Evolutionary conservation across 2,329 filamentous ascomycete species (phyloP).

Genomic region (Aureobasidium sp.): DNA sequence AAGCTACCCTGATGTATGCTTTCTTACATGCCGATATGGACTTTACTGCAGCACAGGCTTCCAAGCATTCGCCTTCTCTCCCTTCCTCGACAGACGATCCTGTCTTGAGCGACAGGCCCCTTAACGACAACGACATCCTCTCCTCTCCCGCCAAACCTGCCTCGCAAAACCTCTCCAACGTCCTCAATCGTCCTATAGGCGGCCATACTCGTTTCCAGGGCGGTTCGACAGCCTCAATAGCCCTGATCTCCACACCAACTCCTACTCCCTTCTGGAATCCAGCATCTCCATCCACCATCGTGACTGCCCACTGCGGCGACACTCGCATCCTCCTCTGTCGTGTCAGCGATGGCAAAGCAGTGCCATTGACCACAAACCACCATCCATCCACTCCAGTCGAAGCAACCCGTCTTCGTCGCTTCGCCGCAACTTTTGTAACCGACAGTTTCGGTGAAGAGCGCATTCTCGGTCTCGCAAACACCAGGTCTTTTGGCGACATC

Average conservation of each 20-base stretch:
- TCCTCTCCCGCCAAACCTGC: constrained; percentile 49
- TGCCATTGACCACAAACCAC: constrained; percentile 82
- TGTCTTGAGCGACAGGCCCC: constrained; percentile 61
- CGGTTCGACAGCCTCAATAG: constrained; percentile 84
- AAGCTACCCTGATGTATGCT: constrained; percentile 78
- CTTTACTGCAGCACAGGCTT: constrained; percentile 82
- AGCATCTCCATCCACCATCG: constrained; percentile 68
- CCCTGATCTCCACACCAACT: constrained; percentile 84
- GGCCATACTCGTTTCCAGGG: constrained; percentile 74
- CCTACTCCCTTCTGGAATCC: constrained; percentile 95
- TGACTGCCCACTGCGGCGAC: constrained; percentile 88
- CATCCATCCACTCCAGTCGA: constrained; percentile 84
- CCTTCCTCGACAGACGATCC: constrained; percentile 44
- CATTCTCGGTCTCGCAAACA: constrained; percentile 88
- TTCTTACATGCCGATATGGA: constrained; percentile 92
- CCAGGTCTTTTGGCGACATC: constrained; percentile 89
- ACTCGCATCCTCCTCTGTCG: constrained; percentile 85
- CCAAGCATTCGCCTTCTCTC: constrained; percentile 47
- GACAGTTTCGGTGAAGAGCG: constrained; percentile 97
- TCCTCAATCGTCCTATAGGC: constrained; percentile 56
- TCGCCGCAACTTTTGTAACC: constrained; percentile 78
- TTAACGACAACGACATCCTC: constrained; percentile 80
- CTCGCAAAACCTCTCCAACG: constrained; percentile 28
- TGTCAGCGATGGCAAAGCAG: constrained; percentile 69
- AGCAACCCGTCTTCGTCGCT: constrained; percentile 73